Base-by-base conservation (phyloP, 345 rosid genomes). In the Toxicodendron radicans region DNA sequence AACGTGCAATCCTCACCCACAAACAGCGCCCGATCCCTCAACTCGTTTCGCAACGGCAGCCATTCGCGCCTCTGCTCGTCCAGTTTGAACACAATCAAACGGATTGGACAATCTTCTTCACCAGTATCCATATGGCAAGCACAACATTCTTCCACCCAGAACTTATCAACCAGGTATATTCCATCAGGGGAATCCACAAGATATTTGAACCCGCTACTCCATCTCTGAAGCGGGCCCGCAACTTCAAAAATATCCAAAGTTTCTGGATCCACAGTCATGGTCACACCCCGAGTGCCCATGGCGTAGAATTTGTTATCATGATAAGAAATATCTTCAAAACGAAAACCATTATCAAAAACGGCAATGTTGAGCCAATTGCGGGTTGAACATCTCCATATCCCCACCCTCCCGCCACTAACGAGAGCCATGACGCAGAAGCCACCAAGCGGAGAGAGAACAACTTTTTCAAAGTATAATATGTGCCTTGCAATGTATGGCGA, bases 1-100 rank as follows among this genome's bases (percentile, higher is more conserved):
- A 76, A 84, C 41, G 79, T 73, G 45, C 77, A 74, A 1, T 81
- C 87, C 30, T 75, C 82, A 38, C 83, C 84, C 9, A 79, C 0
- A 14, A 84, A 76, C 70, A 80, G 9, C 58, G 78, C 72, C 59
- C 20, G 16, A 16, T 51, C n/a, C 18, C 11, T 13, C 54, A 51
- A 16, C 54, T 51, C 54, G 11, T 51, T 3, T 0, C 54, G 4
- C 54, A 51, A 4, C 20, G 4, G 18, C 16, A 17, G 16, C 54
- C 54, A 51, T n/a, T 51, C 7, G 5, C 17, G 16, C 18, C 54
- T 14, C 17, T 14, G 18, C 18, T 12, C 18, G 18, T 51, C 18
- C 1, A 51, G 54, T 17, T 51, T 51, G 18, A 13, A 51, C 16
- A 51, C 54, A 51, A 13, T 5, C n/a, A 51, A 3, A 51, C 54